A percentile compares a stretch with the other conserved stretches of the same genome.
Conservation (phyloP, 345 rosid genomes). For the Lagerstroemia speciosa region DNA sequence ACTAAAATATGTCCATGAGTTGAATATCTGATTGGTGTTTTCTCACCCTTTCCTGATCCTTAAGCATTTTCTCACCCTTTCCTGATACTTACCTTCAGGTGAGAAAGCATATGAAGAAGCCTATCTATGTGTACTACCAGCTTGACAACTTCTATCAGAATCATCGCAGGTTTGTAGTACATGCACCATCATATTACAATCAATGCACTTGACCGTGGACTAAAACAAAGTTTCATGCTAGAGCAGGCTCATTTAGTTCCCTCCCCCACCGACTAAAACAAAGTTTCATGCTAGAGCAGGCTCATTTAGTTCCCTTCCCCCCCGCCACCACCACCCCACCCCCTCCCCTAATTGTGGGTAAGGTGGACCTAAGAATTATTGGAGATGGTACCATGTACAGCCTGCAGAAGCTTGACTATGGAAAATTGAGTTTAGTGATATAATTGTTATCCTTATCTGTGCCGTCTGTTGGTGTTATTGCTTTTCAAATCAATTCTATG, state of each 20-base stretch:
- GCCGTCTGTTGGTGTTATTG: neutral
- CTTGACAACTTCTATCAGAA: slow-evolving; percentile 98
- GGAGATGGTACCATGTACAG: neutral
- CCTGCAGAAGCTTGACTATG: neutral
- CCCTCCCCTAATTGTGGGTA: neutral
- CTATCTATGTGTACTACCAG: slow-evolving; percentile 90
- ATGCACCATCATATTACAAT: neutral
- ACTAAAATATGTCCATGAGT: too few species aligned
- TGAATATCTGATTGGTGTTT: neutral
- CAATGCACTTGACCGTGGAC: neutral
- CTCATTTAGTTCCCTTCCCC: too few species aligned
- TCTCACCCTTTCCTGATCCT: too few species aligned
- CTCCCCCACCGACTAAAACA: too few species aligned
- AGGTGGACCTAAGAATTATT: neutral
- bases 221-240: neutral
- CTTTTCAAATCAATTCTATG: too few species aligned
- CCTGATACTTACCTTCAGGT: slow-evolving; percentile 37
- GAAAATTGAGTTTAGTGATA: neutral
- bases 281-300: too few species aligned
- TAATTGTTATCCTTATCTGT: neutral
- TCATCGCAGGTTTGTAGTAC: slow-evolving; percentile 70
- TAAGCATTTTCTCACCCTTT: slow-evolving; percentile 1
- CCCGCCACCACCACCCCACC: too few species aligned
- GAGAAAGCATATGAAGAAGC: slow-evolving; percentile 67
- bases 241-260: too few species aligned